Evolutionary conservation across 805 yeast species (phyloP).

Genomic region (Ogataea glucozyma): DNA sequence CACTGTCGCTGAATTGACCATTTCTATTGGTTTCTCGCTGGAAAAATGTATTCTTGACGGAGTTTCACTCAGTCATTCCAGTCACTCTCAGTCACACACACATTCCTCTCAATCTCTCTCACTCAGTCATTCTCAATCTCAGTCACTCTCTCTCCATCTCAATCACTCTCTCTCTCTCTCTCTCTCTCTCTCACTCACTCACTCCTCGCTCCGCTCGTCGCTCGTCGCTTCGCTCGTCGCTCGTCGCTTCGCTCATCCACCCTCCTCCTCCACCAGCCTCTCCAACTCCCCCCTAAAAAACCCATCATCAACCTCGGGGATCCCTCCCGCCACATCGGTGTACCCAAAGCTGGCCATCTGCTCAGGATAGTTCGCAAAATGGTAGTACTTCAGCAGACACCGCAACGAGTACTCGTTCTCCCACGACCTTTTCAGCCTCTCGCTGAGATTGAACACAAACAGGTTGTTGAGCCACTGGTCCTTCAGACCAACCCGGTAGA

Average conservation of each 20-base stretch:
- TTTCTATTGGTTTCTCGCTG: no score
- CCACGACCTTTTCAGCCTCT: slow-evolving; percentile 71
- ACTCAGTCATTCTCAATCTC: no score
- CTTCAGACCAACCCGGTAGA: slow-evolving; percentile 66
- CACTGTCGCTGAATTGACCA: no score
- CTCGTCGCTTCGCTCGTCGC: not conserved
- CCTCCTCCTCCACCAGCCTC: slow-evolving; percentile 15
- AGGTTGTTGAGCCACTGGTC: slow-evolving; percentile 92
- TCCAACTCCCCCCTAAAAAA: slow-evolving; percentile 46
- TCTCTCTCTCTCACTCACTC: no score
- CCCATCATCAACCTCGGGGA: slow-evolving; percentile 30
- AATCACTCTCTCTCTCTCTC: no score
- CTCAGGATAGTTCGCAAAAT: slow-evolving; percentile 54
- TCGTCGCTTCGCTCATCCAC: slow-evolving; percentile 12
- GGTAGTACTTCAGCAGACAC: slow-evolving; percentile 75
- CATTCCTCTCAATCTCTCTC: no score
- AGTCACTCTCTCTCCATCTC: no score
- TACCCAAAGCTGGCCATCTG: slow-evolving; percentile 62
- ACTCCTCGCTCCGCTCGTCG: not conserved
- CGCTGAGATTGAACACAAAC: slow-evolving; percentile 71
- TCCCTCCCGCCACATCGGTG: slow-evolving; percentile 32
- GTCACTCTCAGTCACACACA: no score
- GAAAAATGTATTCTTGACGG: no score
- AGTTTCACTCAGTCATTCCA: no score
- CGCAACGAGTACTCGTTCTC: slow-evolving; percentile 86